Conservation (phyloP, 202 grass and related monocot genomes). For the Schoenoplectus triqueter region DNA sequence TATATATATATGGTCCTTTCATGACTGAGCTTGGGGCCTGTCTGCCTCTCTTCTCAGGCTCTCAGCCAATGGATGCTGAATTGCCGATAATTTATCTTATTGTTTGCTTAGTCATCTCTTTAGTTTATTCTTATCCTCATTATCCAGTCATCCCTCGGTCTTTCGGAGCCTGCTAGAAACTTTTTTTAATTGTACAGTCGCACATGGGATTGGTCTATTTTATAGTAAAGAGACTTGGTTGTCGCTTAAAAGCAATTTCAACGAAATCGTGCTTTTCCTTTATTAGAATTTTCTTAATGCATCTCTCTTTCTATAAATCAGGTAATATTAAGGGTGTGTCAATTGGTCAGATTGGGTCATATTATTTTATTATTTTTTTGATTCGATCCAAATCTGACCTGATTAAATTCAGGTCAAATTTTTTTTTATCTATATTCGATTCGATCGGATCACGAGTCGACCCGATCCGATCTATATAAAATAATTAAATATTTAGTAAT, state of each 20-base stretch:
- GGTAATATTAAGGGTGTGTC: too few species aligned
- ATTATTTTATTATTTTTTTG: too few species aligned
- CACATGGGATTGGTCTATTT: neutral
- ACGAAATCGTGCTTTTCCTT: neutral
- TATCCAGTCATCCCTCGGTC: neutral
- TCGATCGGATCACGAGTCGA: too few species aligned
- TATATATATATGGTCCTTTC: neutral
- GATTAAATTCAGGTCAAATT: too few species aligned
- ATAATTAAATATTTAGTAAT: too few species aligned
- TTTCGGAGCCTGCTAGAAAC: neutral
- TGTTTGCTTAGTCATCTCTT: constrained; percentile 10
- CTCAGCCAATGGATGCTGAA: constrained; percentile 5
- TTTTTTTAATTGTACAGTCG: neutral
- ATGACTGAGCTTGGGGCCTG: neutral
- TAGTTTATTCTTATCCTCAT: neutral
- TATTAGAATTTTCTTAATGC: neutral
- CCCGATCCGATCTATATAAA: too few species aligned
- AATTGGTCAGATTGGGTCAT: too few species aligned
- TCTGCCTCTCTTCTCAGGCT: neutral
- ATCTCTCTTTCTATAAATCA: neutral
- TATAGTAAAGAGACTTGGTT: neutral
- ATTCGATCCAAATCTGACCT: too few species aligned
- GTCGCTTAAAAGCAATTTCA: neutral
- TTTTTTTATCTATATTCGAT: too few species aligned
- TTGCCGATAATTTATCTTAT: neutral